Evolutionary conservation across 371 early-diverging fungal species (phyloP).

Genomic region (Conidiobolus incongruus): DNA sequence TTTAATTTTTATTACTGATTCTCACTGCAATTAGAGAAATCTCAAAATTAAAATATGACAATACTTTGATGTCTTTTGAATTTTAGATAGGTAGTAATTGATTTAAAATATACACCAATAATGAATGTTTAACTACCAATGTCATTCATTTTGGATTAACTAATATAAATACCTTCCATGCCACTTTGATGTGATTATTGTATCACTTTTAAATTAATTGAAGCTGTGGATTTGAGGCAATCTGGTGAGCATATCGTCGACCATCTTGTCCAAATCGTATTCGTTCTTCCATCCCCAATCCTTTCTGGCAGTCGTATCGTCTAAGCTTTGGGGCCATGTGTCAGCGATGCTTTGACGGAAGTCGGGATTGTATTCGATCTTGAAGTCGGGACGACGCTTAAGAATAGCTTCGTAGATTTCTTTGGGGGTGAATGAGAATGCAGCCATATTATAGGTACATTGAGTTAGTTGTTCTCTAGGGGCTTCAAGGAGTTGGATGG

Average conservation of each 20-base stretch:
- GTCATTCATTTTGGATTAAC: too few species aligned
- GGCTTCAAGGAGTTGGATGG: conserved; percentile 21
- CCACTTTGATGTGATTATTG: too few species aligned
- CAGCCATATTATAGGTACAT: conserved; percentile 26
- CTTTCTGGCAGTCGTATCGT: conserved; percentile 19
- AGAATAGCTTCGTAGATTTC: conserved; percentile 20
- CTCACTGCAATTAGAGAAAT: too few species aligned
- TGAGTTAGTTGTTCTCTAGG: conserved; percentile 16
- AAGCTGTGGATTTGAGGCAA: too few species aligned
- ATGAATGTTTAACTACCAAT: too few species aligned
- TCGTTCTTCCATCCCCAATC: conserved; percentile 33
- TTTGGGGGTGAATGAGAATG: conserved; percentile 23
- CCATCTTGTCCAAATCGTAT: conserved; percentile 18
- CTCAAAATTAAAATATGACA: too few species aligned
- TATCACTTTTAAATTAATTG: too few species aligned
- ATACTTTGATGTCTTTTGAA: too few species aligned
- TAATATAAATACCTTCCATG: too few species aligned
- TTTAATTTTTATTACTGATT: too few species aligned
- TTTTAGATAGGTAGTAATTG: too few species aligned
- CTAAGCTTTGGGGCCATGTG: conserved; percentile 27
- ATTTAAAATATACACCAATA: too few species aligned
- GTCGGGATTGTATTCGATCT: conserved; percentile 24
- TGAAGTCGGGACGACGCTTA: conserved; percentile 16
- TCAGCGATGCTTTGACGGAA: conserved; percentile 32
- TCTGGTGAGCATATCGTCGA: conserved; percentile 12